phyloP scores from a whole-genome alignment of 2,329 filamentous ascomycete genomes.

The Fusarium sp. region DNA sequence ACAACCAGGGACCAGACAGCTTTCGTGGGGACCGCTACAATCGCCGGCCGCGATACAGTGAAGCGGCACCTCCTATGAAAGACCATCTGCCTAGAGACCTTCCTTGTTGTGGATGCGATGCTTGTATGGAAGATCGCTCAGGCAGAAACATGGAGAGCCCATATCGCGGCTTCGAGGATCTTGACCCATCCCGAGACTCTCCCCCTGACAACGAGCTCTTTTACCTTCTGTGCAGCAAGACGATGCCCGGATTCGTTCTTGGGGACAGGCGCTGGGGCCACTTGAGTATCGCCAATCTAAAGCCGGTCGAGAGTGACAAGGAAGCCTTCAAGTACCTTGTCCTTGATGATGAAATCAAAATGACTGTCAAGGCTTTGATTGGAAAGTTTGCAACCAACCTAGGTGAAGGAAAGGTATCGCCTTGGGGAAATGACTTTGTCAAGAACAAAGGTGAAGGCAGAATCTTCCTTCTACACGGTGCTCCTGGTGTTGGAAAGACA shows the following conservation, averaged over 20 bases:
- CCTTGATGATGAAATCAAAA: conserved; percentile 62
- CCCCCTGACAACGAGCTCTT: conserved; percentile 59
- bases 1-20: conserved; percentile 45
- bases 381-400: conserved; percentile 59
- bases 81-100: conserved; percentile 58
- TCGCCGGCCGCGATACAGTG: conserved; percentile 25
- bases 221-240: conserved; percentile 58
- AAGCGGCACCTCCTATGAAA: conserved; percentile 35
- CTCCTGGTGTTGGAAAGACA: conserved; percentile 69
- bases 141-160: conserved; percentile 46
- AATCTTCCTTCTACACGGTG: conserved; percentile 65
- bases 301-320: conserved; percentile 57
- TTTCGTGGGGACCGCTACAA: conserved; percentile 31
- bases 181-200: conserved; percentile 53
- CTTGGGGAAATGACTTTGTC: conserved; percentile 62
- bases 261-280: conserved; percentile 60
- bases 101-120: conserved; percentile 58
- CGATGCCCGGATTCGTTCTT: conserved; percentile 62
- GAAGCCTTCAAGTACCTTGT: conserved; percentile 65
- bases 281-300: conserved; percentile 56
- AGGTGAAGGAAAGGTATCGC: conserved; percentile 54
- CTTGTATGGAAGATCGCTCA: conserved; percentile 49
- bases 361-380: conserved; percentile 61
- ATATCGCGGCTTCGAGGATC: conserved; percentile 57
- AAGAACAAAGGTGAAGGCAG: conserved; percentile 64